These are phyloP conservation scores for Mucor indicus DNA, from an alignment of 371 early-diverging fungal species.

Conservation along the genomic window DNA sequence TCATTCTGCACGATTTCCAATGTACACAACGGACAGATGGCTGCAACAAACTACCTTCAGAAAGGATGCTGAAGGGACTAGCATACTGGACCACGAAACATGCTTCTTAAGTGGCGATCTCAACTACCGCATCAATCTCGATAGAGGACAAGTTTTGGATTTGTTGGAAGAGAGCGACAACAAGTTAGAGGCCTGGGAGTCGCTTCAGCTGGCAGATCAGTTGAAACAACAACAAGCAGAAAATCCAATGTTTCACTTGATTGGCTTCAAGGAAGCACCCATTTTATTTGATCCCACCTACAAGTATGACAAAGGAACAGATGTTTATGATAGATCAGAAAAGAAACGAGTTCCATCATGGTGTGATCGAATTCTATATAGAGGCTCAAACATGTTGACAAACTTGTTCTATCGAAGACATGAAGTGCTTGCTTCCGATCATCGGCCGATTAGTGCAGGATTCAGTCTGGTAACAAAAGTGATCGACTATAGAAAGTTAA, in stretches of 20 bases:
- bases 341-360: constrained; percentile 81
- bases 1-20: constrained; percentile 45
- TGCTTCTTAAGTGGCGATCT: constrained; percentile 78
- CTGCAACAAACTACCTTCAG: too few relatives aligned
- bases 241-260: constrained; percentile 57
- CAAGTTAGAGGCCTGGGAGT: constrained; percentile 15
- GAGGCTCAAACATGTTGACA: constrained; percentile 22
- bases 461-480: too few relatives aligned
- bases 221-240: constrained; percentile 48
- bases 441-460: too few relatives aligned
- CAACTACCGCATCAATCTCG: constrained; percentile 77
- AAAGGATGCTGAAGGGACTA: constrained; percentile 62
- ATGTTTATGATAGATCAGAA: constrained; percentile 74
- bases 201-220: constrained; percentile 64
- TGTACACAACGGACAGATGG: background rate
- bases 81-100: constrained; percentile 75
- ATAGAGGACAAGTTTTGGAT: constrained; percentile 55
- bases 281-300: constrained; percentile 81
- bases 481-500: too few relatives aligned
- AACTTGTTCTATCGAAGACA: constrained; percentile 26
- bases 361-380: constrained; percentile 79
- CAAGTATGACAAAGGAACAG: constrained; percentile 75
- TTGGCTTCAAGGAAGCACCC: constrained; percentile 63
- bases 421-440: background rate
- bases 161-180: constrained; percentile 28